A percentile compares a stretch with the other conserved stretches of the same genome.
phyloP scores from a whole-genome alignment of 2,329 filamentous ascomycete species.

The Ceratocystis lukuohia region DNA sequence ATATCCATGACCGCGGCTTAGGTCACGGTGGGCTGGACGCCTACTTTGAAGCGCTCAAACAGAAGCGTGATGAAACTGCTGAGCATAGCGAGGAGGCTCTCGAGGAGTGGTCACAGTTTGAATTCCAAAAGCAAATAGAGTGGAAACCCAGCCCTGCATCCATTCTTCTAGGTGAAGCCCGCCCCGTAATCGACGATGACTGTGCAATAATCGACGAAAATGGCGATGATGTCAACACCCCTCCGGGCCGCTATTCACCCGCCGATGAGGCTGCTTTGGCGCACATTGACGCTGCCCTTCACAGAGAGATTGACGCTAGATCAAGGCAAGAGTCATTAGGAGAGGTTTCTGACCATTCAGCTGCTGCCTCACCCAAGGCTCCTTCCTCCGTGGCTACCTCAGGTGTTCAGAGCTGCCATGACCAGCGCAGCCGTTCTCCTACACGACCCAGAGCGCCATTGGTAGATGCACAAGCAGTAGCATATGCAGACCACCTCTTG shows the following conservation, averaged over 20 bases:
- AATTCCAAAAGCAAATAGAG: slow-evolving; percentile 76
- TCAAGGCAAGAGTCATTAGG: slow-evolving; percentile 32
- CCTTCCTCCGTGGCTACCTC: slow-evolving; percentile 31
- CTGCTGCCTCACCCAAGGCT: slow-evolving; percentile 25
- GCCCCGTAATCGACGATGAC: slow-evolving; percentile 20
- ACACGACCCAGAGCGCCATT: slow-evolving; percentile 45
- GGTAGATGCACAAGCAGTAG: slow-evolving; percentile 49
- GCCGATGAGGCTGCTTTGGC: slow-evolving; percentile 51
- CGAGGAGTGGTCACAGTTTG: slow-evolving; percentile 81
- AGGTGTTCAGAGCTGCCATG: slow-evolving; percentile 29
- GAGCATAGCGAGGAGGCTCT: slow-evolving; percentile 40
- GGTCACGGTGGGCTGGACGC: slow-evolving; percentile 61
- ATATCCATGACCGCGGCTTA: slow-evolving; percentile 35
- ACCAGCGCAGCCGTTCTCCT: slow-evolving; percentile 32
- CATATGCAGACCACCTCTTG: slow-evolving; percentile 66
- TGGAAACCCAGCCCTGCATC: slow-evolving; percentile 58
- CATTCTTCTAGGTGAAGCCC: slow-evolving; percentile 37
- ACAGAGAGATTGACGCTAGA: slow-evolving; percentile 56
- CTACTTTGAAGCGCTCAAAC: slow-evolving; percentile 84
- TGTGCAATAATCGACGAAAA: slow-evolving; percentile 18
- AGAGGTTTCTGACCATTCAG: slow-evolving; percentile 31
- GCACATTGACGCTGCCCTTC: slow-evolving; percentile 72
- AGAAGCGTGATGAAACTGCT: slow-evolving; percentile 50
- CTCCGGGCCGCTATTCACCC: slow-evolving; percentile 26
- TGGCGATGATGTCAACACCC: slow-evolving; percentile 23